Percentiles rank a stretch among this genome's conserved stretches.
phyloP scores from a whole-genome alignment of 495 filamentous ascomycete genomes.

The Annulohypoxylon stygium region DNA sequence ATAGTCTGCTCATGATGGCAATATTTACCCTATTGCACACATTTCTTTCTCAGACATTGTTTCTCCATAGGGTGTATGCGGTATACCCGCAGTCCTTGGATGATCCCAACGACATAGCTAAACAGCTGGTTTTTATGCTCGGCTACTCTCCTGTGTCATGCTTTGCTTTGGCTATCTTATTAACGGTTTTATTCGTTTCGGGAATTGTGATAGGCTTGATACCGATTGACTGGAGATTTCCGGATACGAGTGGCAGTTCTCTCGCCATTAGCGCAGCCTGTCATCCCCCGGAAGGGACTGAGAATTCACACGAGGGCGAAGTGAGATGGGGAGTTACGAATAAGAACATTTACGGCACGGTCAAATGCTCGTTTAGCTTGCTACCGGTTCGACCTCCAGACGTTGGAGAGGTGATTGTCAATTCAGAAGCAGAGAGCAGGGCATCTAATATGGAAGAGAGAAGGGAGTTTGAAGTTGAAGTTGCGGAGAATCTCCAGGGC shows the following conservation, averaged over 20 bases:
- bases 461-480: not conserved
- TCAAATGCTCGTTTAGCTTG: conserved; percentile 3
- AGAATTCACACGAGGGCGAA: not conserved
- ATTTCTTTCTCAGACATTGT: not conserved
- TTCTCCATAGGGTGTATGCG: not conserved
- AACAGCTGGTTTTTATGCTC: not conserved
- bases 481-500: not conserved
- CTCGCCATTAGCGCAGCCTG: conserved; percentile 1
- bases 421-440: too few species aligned
- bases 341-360: not conserved
- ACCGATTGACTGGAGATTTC: conserved; percentile 2
- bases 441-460: too few species aligned
- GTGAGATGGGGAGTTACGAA: conserved; percentile 8
- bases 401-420: not conserved
- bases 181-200: not conserved
- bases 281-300: not conserved
- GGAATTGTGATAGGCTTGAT: conserved; percentile 8
- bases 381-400: not conserved
- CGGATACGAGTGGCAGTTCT: conserved; percentile 7
- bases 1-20: not conserved
- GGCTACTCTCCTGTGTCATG: not conserved
- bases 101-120: not conserved
- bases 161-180: not conserved
- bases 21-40: conserved; percentile 2
- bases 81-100: not conserved